phyloP scores from a whole-genome alignment of 495 filamentous ascomycete genomes.

The Xylaria acuta region DNA sequence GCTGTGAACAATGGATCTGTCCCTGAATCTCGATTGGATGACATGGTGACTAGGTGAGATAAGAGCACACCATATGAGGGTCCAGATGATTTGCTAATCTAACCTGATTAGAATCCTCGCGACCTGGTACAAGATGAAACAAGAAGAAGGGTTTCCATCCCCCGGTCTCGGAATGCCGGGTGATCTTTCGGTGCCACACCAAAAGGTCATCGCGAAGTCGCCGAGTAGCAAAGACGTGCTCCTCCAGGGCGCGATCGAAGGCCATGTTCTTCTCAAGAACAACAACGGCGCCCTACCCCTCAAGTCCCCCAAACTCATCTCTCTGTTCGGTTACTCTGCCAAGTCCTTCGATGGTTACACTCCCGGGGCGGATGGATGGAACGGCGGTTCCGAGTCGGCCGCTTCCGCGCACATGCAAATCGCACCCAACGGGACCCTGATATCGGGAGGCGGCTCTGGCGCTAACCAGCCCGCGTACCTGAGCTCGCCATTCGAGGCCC shows the following conservation, averaged over 20 bases:
- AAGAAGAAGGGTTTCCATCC: constrained; percentile 57
- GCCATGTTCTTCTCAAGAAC: constrained; percentile 71
- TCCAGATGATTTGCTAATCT: constrained; percentile 7
- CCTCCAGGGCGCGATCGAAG: constrained; percentile 55
- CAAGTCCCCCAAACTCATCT: constrained; percentile 53
- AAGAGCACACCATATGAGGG: not conserved
- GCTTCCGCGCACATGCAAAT: constrained; percentile 45
- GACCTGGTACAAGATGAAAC: constrained; percentile 63
- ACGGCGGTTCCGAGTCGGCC: constrained; percentile 42
- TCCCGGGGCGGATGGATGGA: constrained; percentile 37
- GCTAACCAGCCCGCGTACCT: constrained; percentile 60
- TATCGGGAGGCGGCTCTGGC: constrained; percentile 66
- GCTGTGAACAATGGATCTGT: constrained; percentile 48
- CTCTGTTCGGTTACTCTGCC: constrained; percentile 60
- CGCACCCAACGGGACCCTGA: constrained; percentile 59
- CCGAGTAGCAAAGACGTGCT: constrained; percentile 47
- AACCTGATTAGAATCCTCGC: constrained; percentile 62
- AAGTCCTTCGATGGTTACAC: constrained; percentile 50
- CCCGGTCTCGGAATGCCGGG: constrained; percentile 53
- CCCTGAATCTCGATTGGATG: constrained; percentile 46
- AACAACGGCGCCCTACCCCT: constrained; percentile 61
- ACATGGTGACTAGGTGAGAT: constrained; percentile 55
- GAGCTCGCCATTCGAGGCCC: constrained; percentile 64
- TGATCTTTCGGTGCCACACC: constrained; percentile 61
- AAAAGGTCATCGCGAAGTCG: constrained; percentile 56